These are phyloP conservation scores for Blastocystis hominis DNA, from an alignment of 352 stramenopile genomes.

Conservation along the genomic window DNA sequence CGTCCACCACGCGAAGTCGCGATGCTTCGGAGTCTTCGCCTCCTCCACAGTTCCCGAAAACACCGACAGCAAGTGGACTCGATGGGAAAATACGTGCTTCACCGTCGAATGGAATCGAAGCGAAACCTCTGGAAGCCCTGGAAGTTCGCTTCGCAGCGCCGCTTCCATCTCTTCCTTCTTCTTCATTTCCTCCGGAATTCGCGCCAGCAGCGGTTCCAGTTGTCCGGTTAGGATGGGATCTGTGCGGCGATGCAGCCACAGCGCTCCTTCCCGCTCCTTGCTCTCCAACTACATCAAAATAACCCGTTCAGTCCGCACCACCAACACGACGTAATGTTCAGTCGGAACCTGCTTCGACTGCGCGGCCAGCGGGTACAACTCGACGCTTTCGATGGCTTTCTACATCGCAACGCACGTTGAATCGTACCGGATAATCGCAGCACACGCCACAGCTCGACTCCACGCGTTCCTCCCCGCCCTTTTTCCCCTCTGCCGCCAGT, in stretches of 20 bases:
- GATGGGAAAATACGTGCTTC: constrained; percentile 55
- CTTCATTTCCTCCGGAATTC: background rate
- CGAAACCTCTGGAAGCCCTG: background rate
- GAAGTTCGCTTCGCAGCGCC: background rate
- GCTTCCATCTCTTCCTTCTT: background rate
- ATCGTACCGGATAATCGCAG: constrained; percentile 19
- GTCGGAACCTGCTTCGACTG: constrained; percentile 27
- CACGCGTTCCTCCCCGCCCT: background rate
- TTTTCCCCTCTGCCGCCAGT: background rate
- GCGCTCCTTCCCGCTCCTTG: background rate
- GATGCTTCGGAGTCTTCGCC: too few relatives aligned
- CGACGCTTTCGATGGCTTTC: background rate
- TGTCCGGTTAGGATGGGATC: constrained; percentile 27
- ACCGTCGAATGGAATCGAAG: background rate
- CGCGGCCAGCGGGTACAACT: constrained; percentile 9
- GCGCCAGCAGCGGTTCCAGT: constrained; percentile 19
- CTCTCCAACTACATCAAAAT: background rate
- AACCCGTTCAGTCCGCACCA: background rate
- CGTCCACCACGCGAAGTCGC: constrained; percentile 22
- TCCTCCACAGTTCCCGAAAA: background rate
- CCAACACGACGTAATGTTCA: constrained; percentile 8
- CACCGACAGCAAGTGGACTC: background rate
- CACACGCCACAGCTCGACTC: background rate
- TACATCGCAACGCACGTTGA: background rate
- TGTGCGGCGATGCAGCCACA: background rate